A percentile compares a stretch with the other conserved stretches of the same genome.
Evolutionary conservation across 345 rosid species (phyloP).

Genomic region (Gossypium raimondii): DNA sequence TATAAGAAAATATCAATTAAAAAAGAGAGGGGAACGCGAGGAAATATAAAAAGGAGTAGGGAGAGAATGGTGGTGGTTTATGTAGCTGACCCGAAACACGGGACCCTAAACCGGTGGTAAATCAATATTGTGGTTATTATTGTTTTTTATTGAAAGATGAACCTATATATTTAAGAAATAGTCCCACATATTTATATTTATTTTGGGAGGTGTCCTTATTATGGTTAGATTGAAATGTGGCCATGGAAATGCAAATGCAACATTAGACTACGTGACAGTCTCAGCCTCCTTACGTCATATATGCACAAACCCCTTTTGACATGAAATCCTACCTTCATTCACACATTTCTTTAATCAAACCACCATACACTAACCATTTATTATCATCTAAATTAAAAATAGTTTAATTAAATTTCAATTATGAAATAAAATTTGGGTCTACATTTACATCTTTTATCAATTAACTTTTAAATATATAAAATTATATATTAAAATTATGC

Average conservation of each 20-base stretch:
- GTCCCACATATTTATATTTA: not conserved
- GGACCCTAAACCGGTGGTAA: constrained; percentile 14
- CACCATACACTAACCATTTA: no score
- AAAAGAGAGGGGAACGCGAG: not conserved
- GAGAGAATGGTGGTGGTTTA: not conserved
- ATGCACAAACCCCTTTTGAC: not conserved
- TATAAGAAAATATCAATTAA: not conserved
- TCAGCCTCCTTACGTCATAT: not conserved
- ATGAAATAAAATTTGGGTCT: no score
- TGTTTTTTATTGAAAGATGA: not conserved
- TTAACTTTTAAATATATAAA: no score
- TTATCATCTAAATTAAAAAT: no score
- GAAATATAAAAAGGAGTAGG: not conserved
- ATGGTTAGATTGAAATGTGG: not conserved
- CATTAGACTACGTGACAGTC: not conserved
- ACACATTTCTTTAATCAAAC: not conserved
- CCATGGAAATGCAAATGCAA: not conserved
- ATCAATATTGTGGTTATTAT: not conserved
- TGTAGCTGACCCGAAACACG: not conserved
- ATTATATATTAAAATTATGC: no score
- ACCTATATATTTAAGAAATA: not conserved
- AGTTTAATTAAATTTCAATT: no score
- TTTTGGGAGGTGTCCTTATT: not conserved
- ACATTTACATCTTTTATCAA: no score
- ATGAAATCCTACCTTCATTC: constrained; percentile 5